These are phyloP conservation scores for Echinosophora koreensis DNA, from an alignment of 306 rosid genomes.

Conservation along the genomic window DNA sequence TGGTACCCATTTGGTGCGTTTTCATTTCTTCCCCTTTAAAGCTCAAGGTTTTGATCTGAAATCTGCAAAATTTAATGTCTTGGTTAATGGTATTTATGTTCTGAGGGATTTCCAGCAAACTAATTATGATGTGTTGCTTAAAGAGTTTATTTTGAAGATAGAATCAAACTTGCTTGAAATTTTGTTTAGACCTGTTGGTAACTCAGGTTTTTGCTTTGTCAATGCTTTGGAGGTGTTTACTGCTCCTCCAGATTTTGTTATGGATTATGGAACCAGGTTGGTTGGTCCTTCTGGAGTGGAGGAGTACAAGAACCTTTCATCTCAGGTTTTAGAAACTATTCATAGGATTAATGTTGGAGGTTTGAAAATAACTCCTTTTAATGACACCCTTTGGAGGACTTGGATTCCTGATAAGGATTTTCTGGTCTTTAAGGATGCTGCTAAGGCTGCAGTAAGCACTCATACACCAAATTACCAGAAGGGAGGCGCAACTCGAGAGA, in stretches of 20 bases:
- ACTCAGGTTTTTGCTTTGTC: constrained; percentile 70
- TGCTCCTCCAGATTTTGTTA: constrained; percentile 76
- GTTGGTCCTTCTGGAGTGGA: constrained; percentile 59
- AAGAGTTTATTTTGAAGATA: constrained; percentile 69
- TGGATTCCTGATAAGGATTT: constrained; percentile 91
- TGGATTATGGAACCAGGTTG: constrained; percentile 73
- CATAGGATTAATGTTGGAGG: constrained; percentile 96
- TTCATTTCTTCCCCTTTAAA: constrained; percentile 84
- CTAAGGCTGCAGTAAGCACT: constrained; percentile 64
- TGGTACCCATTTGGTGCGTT: constrained; percentile 84
- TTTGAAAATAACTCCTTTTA: constrained; percentile 78
- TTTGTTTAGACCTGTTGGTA: constrained; percentile 63
- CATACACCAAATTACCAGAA: constrained; percentile 73
- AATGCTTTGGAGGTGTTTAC: constrained; percentile 86
- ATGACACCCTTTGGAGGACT: constrained; percentile 94
- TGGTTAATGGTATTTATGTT: constrained; percentile 57
- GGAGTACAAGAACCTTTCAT: constrained; percentile 68
- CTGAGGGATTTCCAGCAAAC: constrained; percentile 45
- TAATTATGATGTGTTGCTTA: constrained; percentile 51
- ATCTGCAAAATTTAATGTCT: constrained; percentile 71
- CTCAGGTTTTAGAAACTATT: constrained; percentile 79
- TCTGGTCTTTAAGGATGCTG: constrained; percentile 71
- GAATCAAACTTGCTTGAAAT: constrained; percentile 63
- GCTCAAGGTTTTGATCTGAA: constrained; percentile 60
- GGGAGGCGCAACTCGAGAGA: constrained; percentile 75